Conservation (phyloP, 108 stramenopile genomes). For the Conticribra weissflogii region DNA sequence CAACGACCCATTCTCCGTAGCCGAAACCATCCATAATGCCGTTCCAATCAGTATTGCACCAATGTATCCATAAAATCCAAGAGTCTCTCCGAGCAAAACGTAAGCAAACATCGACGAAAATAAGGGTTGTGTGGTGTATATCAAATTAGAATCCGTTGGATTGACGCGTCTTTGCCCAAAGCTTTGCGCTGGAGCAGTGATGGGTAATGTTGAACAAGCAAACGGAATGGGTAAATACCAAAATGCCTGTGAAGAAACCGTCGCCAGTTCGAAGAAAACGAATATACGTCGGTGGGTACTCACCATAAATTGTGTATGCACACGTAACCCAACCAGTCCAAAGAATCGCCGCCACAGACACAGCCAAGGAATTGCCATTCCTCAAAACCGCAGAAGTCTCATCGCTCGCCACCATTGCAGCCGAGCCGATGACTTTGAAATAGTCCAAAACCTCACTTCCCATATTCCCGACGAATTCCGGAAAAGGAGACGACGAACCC, state of each 20-base stretch:
- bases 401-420: constrained; percentile 11
- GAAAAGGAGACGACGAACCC: constrained; percentile 1
- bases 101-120: constrained; percentile 82
- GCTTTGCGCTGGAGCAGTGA: constrained; percentile 80
- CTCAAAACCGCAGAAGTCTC: constrained; percentile 3
- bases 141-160: constrained; percentile 80
- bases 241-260: too few relatives aligned
- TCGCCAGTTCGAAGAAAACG: too few relatives aligned
- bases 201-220: background rate
- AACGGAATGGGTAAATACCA: too few relatives aligned
- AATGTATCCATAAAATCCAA: constrained; percentile 56
- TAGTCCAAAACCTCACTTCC: constrained; percentile 61
- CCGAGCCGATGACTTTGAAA: constrained; percentile 29
- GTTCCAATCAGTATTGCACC: constrained; percentile 74
- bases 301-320: constrained; percentile 76
- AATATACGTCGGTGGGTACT: too few relatives aligned
- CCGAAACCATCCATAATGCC: constrained; percentile 69
- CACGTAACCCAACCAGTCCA: constrained; percentile 86
- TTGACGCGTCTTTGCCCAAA: constrained; percentile 77
- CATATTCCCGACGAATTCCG: constrained; percentile 37
- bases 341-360: constrained; percentile 57
- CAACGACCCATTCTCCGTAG: constrained; percentile 14
- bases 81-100: constrained; percentile 67
- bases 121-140: constrained; percentile 87
- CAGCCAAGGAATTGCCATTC: constrained; percentile 35